Evolutionary conservation across 177 flowering plant species (phyloP).

Genomic region (Vitis hybrid): DNA sequence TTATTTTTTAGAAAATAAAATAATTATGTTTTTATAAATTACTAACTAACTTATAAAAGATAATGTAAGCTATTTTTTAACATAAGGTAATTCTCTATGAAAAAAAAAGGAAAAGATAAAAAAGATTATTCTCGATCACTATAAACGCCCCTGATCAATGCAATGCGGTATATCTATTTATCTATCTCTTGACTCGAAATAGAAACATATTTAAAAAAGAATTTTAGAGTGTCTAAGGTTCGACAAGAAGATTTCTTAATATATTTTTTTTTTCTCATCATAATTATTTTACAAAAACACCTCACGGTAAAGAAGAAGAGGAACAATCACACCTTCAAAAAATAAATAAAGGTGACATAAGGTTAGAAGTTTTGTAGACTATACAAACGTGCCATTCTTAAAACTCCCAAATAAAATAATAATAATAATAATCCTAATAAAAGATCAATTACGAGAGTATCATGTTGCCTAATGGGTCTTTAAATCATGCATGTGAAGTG

Average conservation of each 20-base stretch:
- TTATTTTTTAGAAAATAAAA: no score
- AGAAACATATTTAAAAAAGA: fast-evolving
- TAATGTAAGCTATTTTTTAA: no score
- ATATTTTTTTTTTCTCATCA: no score
- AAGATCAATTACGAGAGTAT: background rate
- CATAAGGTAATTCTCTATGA: no score
- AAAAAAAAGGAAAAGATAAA: no score
- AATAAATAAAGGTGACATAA: no score
- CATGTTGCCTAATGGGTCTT: no score
- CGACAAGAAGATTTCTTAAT: fast-evolving
- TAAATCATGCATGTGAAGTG: no score
- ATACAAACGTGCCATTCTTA: no score
- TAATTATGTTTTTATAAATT: no score
- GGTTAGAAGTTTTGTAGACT: background rate
- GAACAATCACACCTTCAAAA: background rate
- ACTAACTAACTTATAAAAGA: background rate
- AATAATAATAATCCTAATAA: no score
- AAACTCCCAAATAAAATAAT: no score
- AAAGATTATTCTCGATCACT: fast-evolving
- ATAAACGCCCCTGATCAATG: fast-evolving
- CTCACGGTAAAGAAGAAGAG: fast-evolving
- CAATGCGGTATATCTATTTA: fast-evolving
- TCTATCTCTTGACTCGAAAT: fast-evolving
- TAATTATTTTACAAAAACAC: fast-evolving
- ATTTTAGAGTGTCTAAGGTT: fast-evolving